phyloP scores from a whole-genome alignment of 2,329 filamentous ascomycete species.

The Ciborinia camelliae region DNA sequence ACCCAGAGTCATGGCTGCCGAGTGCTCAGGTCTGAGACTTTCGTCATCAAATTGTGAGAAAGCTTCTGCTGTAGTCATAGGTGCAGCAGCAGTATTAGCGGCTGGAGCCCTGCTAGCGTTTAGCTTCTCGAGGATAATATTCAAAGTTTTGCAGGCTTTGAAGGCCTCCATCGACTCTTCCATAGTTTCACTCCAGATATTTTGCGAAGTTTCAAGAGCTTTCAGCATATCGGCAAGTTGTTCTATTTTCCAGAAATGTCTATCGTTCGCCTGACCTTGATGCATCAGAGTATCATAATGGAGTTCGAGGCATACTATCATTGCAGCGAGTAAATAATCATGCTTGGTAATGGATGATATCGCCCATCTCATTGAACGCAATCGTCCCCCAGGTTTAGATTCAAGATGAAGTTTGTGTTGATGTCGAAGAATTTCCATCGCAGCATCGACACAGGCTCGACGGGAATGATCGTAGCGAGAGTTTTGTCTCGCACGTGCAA shows the following conservation, averaged over 20 bases:
- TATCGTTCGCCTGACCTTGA: constrained; percentile 44
- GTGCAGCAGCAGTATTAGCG: constrained; percentile 11
- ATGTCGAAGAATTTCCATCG: constrained; percentile 75
- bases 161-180: constrained; percentile 84
- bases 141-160: constrained; percentile 79
- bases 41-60: constrained; percentile 40
- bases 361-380: constrained; percentile 74
- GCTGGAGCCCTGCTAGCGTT: constrained; percentile 45
- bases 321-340: constrained; percentile 78
- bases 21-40: constrained; percentile 60
- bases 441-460: constrained; percentile 79
- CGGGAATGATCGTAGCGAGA: constrained; percentile 80
- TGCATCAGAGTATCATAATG: constrained; percentile 64
- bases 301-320: constrained; percentile 79
- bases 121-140: constrained; percentile 79
- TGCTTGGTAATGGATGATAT: constrained; percentile 75
- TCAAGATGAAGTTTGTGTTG: constrained; percentile 74
- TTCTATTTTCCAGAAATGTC: constrained; percentile 54
- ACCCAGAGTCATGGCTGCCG: constrained; percentile 67
- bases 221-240: constrained; percentile 72
- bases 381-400: constrained; percentile 65
- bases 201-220: constrained; percentile 66
- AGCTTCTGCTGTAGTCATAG: constrained; percentile 29
- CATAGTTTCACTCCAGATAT: constrained; percentile 76
- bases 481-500: constrained; percentile 73